Evolutionary conservation across 1,284 basidiomycete species (phyloP), one percentile per base, ranked within the genome.

Genomic region (Vanrija humicola): DNA sequence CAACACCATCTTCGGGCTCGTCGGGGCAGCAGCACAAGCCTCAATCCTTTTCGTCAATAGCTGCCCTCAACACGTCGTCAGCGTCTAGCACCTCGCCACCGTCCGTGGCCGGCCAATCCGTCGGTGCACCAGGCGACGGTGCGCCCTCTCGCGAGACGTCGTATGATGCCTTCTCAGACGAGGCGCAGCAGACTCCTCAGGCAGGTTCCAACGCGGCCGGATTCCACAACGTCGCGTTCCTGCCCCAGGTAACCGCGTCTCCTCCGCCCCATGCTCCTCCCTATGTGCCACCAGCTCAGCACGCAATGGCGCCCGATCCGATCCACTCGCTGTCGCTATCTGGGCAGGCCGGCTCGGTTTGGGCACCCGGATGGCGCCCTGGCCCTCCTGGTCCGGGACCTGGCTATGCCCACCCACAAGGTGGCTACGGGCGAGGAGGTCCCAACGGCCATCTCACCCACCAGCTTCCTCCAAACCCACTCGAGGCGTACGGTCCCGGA

Each of bases 291-390:
- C 72, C 72, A 14, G 70, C 71, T 15, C 72, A 74, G 47, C 71
- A 74, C 55, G 70, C 70, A n/a, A 70, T 73, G 68, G 56, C 72
- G 2, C 72, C 72, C 14, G 72, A 74, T 55, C 72, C 72, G 0
- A 74, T 74, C 16, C 72, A 72, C 59, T 54, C 62, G 6, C 50
- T 68, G 34, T 56, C 55, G 23, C 52, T 53, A 38, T 44, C 46
- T 6, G 58, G 60, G 12, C 52, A 54, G 26, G 25, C 52, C 6
- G 52, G 48, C 8, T 55, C 53, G 12, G 59, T 61, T n/a, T 61
- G 59, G 59, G 53, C 50, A 12, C 23, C 52, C 3, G 59, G 59
- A 25, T 61, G 59, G 59, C 52, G 59, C 28, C 53, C 59, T 7
- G 59, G 59, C 14, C 55, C 56, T 16, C 48, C 52, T 9, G 48